These are phyloP conservation scores for Paxillus rubicundulus DNA, from an alignment of 768 basidiomycete species.

Conservation along the genomic window DNA sequence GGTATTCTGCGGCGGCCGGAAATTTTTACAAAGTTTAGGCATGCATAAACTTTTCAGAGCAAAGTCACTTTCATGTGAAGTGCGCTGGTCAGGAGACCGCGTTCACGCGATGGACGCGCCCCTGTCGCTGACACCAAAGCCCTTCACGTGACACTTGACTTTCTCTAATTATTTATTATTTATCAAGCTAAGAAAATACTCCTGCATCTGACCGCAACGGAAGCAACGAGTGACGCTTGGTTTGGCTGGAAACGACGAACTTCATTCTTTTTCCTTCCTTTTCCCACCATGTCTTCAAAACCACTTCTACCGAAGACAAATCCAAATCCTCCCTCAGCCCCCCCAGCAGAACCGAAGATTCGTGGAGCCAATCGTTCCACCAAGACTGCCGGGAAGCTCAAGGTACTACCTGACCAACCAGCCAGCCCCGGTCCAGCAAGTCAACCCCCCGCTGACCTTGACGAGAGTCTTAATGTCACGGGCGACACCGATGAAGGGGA, in stretches of 20 bases:
- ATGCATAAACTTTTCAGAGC: no score
- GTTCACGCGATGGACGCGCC: no score
- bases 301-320: constrained; percentile 34
- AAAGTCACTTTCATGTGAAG: no score
- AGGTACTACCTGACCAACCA: constrained; percentile 84
- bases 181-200: background rate
- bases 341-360: constrained; percentile 46
- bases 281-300: constrained; percentile 26
- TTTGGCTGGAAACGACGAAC: constrained; percentile 18
- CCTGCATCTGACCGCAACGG: constrained; percentile 11
- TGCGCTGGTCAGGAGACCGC: no score
- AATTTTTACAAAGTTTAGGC: no score
- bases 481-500: constrained; percentile 76
- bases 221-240: background rate
- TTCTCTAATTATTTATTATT: constrained; percentile 4
- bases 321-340: constrained; percentile 10
- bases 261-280: background rate
- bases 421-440: constrained; percentile 43
- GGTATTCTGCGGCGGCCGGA: no score
- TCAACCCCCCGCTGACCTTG: constrained; percentile 17
- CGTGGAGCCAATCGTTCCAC: constrained; percentile 78
- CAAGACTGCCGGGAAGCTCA: constrained; percentile 81
- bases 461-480: constrained; percentile 47
- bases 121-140: no score
- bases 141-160: no score